phyloP scores from a whole-genome alignment of 2,329 filamentous ascomycete genomes.

The Phaeosphaeria sp. region DNA sequence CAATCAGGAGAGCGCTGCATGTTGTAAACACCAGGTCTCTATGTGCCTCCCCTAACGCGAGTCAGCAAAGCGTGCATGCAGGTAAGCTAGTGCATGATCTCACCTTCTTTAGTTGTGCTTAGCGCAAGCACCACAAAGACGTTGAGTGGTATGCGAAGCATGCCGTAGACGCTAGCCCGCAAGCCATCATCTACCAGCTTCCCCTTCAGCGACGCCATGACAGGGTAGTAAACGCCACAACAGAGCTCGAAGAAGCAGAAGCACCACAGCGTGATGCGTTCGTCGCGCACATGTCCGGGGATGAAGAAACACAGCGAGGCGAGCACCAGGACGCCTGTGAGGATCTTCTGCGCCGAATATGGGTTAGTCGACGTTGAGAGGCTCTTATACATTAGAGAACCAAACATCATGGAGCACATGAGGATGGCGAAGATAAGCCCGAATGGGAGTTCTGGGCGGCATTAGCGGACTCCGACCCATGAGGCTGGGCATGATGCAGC shows the following conservation, averaged over 20 bases:
- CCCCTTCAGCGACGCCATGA: slow-evolving; percentile 63
- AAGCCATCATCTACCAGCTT: slow-evolving; percentile 61
- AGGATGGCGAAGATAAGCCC: slow-evolving; percentile 65
- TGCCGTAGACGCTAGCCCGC: slow-evolving; percentile 63
- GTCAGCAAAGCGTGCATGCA: slow-evolving; percentile 11
- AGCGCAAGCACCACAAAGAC: slow-evolving; percentile 43
- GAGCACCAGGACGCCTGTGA: slow-evolving; percentile 32
- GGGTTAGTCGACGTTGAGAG: slow-evolving; percentile 30
- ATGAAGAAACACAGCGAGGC: slow-evolving; percentile 41
- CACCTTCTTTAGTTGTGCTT: slow-evolving; percentile 43
- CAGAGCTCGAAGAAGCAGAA: slow-evolving; percentile 66
- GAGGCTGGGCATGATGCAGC: background rate
- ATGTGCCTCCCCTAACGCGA: slow-evolving; percentile 33
- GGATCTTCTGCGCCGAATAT: slow-evolving; percentile 34
- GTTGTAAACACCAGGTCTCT: slow-evolving; percentile 40
- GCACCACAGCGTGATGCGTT: slow-evolving; percentile 61
- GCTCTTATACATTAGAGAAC: slow-evolving; percentile 62
- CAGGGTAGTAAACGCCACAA: slow-evolving; percentile 65
- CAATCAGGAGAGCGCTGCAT: slow-evolving; percentile 36
- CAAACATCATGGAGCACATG: slow-evolving; percentile 66
- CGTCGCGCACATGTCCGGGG: slow-evolving; percentile 50
- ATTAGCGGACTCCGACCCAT: slow-evolving; percentile 9
- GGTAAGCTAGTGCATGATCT: background rate
- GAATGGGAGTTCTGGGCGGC: slow-evolving; percentile 46
- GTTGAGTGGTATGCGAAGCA: slow-evolving; percentile 66